A percentile compares a stretch with the other conserved stretches of the same genome.
Evolutionary conservation across 164 flowering plant genomes (phyloP).

Genomic region (Brasenia schreberi): DNA sequence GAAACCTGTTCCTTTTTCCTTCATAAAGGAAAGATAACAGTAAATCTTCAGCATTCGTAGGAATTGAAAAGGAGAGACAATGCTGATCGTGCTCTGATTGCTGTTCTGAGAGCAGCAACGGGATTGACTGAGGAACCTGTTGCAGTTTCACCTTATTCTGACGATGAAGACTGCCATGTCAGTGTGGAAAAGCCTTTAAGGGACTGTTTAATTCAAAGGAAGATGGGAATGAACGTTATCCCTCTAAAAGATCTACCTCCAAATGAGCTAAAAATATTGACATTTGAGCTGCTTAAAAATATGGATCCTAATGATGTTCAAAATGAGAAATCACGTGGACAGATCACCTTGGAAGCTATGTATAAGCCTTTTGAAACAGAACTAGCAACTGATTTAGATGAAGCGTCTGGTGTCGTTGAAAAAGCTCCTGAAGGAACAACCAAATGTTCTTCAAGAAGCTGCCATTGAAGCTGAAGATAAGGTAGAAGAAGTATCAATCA

Average conservation of each 20-base stretch:
- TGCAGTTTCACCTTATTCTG: too few relatives aligned
- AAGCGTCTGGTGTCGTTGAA: slow-evolving; percentile 28
- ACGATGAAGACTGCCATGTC: too few relatives aligned
- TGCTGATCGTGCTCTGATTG: too few relatives aligned
- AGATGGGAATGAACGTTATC: slow-evolving; percentile 73
- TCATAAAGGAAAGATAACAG: too few relatives aligned
- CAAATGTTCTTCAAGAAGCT: slow-evolving; percentile 56
- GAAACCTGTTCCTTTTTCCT: too few relatives aligned
- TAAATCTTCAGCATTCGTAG: too few relatives aligned
- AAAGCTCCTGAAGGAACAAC: slow-evolving; percentile 86
- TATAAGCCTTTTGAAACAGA: slow-evolving; percentile 73
- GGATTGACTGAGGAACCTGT: too few relatives aligned
- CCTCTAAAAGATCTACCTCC: slow-evolving; percentile 61
- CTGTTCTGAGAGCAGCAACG: too few relatives aligned
- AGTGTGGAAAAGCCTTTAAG: too few relatives aligned
- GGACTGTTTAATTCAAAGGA: too few relatives aligned
- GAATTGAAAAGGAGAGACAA: too few relatives aligned
- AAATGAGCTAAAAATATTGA: slow-evolving; percentile 44
- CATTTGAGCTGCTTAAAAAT: slow-evolving; percentile 54
- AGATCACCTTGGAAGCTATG: slow-evolving; percentile 40
- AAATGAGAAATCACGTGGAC: slow-evolving; percentile 65
- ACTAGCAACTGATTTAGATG: slow-evolving; percentile 18
- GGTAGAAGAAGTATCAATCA: too few relatives aligned
- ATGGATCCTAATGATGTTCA: slow-evolving; percentile 61
- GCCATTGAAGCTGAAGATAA: slow-evolving; percentile 65